Base-by-base conservation (phyloP, 805 yeast genomes). In the Zygosaccharomyces lentus region DNA sequence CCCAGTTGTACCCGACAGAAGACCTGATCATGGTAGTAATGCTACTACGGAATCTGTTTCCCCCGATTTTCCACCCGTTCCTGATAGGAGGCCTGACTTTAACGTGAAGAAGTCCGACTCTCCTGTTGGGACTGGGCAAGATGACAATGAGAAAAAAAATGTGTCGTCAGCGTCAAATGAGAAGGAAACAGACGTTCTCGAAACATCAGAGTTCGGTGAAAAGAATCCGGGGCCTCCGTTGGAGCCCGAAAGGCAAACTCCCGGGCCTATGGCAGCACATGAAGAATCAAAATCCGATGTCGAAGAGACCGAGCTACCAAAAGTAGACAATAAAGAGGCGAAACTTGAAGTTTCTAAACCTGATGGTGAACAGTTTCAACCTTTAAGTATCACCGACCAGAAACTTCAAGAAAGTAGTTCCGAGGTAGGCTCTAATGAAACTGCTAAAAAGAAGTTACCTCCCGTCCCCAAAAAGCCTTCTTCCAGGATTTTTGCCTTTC, bases 401-500 rank as follows among this genome's bases (percentile, higher is more conserved):
- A 38, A 27, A 13, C 16, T 9, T n/a, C 13, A 12, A 15, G 41
- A 38, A 15, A n/a, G 16, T 12, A 26, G 4, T 7, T 2, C 25
- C 9, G 31, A 10, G 9, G 23, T 16, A 26, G 7, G 25, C 23
- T 23, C 13, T 21, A 26, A 23, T 24, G 25, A 23, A 10, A 45
- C 43, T 16, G 8, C 24, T 6, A 49, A 45, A 27, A 65, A 58
- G 31, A 59, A 56, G 34, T 69, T 71, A 1, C 77, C 87, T 10
- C 82, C 80, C 25, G 81, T 81, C 19, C 91, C 91, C 2, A 84
- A 84, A 56, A 85, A 85, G 55, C 80, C 87, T 13, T 84, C 91
- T 0, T 81, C 88, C 1, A 83, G 75, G 51, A 85, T 85, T 49
- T 89, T 90, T 1, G 89, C 89, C 0, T 85, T 85, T 62, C 95